phyloP scores from a whole-genome alignment of 805 yeast species.

The Sugiyamaella floridensis region DNA sequence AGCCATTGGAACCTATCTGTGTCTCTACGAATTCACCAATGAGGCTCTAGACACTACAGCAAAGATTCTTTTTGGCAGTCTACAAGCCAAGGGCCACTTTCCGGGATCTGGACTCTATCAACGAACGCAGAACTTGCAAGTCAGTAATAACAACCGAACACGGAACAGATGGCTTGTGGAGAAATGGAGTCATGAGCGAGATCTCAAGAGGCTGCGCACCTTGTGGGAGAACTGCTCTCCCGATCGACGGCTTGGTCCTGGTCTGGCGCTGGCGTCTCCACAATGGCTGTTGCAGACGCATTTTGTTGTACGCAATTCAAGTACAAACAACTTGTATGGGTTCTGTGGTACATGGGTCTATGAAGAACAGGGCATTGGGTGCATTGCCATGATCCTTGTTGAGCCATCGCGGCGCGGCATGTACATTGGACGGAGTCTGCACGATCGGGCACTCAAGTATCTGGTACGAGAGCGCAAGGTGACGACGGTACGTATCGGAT shows the following conservation, averaged over 20 bases:
- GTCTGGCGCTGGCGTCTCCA: constrained; percentile 19
- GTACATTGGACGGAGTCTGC: constrained; percentile 49
- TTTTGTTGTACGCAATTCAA: constrained; percentile 52
- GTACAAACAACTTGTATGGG: constrained; percentile 49
- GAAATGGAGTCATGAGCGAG: constrained; percentile 43
- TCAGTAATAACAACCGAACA: constrained; percentile 5
- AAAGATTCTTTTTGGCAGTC: constrained; percentile 47
- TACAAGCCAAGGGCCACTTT: constrained; percentile 45
- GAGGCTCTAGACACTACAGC: constrained; percentile 45
- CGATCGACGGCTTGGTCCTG: constrained; percentile 22
- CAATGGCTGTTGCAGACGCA: constrained; percentile 31
- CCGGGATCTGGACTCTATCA: constrained; percentile 42
- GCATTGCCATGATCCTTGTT: constrained; percentile 43
- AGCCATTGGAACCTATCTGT: constrained; percentile 48
- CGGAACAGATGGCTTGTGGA: constrained; percentile 49
- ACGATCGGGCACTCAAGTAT: constrained; percentile 46
- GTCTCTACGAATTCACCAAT: constrained; percentile 54
- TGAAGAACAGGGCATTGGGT: constrained; percentile 34
- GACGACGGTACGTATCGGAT: constrained; percentile 37
- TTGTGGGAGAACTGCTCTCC: constrained; percentile 38
- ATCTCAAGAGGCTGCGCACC: constrained; percentile 42
- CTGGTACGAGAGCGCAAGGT: constrained; percentile 40
- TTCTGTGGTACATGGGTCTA: constrained; percentile 48
- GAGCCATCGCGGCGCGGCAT: constrained; percentile 49
- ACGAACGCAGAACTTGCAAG: constrained; percentile 15